These are phyloP conservation scores for Plantago ovata DNA, from an alignment of 257 asterid species.

Conservation along the genomic window DNA sequence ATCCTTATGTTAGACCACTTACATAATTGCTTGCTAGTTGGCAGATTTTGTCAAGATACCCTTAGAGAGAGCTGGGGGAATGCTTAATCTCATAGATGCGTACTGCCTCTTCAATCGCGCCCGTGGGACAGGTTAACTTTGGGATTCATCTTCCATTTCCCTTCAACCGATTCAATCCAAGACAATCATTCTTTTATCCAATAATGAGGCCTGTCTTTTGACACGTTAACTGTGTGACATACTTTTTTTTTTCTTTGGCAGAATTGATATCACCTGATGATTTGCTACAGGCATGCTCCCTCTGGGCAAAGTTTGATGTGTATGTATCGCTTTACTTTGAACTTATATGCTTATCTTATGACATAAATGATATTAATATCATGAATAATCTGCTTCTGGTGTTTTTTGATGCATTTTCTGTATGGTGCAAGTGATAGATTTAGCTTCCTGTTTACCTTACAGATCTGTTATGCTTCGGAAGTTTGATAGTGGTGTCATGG, in stretches of 20 bases:
- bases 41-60: slow-evolving; percentile 93
- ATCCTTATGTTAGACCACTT: neutral
- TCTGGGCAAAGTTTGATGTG: slow-evolving; percentile 96
- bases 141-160: slow-evolving; percentile 7
- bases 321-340: slow-evolving; percentile 36
- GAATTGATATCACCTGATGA: slow-evolving; percentile 97
- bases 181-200: neutral
- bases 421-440: slow-evolving; percentile 11
- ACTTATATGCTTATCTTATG: slow-evolving; percentile 16
- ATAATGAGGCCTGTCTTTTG: slow-evolving; percentile 14
- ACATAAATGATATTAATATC: neutral
- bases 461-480: slow-evolving; percentile 91
- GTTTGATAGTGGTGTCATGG: slow-evolving; percentile 97
- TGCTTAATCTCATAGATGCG: slow-evolving; percentile 79
- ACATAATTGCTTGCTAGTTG: slow-evolving; percentile 42
- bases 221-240: neutral
- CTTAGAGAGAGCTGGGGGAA: slow-evolving; percentile 93
- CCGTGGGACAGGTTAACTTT: slow-evolving; percentile 88
- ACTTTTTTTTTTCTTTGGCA: slow-evolving; percentile 23
- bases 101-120: slow-evolving; percentile 98
- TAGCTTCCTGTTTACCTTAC: slow-evolving; percentile 17
- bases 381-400: slow-evolving; percentile 4
- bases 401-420: slow-evolving; percentile 7
- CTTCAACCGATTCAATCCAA: slow-evolving; percentile 5
- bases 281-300: slow-evolving; percentile 89